Percentiles rank a stretch among this genome's conserved stretches.
phyloP scores from a whole-genome alignment of 2,329 filamentous ascomycete species.

The Xylariaceae sp. region DNA sequence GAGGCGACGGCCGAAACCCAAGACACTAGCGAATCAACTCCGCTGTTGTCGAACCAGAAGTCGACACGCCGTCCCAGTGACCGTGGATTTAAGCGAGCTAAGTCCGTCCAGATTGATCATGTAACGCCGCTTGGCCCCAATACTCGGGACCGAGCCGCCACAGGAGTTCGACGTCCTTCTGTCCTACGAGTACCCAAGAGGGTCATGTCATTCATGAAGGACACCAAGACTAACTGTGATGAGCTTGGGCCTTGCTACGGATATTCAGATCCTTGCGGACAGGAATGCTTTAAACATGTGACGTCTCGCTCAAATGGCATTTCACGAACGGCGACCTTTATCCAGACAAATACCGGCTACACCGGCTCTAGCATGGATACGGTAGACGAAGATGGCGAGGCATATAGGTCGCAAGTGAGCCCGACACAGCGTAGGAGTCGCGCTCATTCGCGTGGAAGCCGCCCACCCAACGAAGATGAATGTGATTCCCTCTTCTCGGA shows the following conservation, averaged over 20 bases:
- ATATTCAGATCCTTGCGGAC: conserved; percentile 61
- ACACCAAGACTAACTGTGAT: conserved; percentile 61
- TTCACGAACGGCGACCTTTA: conserved; percentile 36
- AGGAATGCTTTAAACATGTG: conserved; percentile 61
- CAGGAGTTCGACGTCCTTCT: conserved; percentile 46
- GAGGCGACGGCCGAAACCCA: conserved; percentile 20
- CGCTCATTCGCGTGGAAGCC: conserved; percentile 26
- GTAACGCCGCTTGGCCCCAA: conserved; percentile 18
- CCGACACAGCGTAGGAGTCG: conserved; percentile 29
- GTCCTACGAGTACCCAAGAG: conserved; percentile 52
- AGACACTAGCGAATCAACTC: conserved; percentile 43
- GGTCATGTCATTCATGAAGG: conserved; percentile 61
- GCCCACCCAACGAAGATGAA: conserved; percentile 28
- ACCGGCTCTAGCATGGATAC: conserved; percentile 30
- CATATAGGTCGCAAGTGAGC: conserved; percentile 22
- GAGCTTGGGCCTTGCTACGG: conserved; percentile 58
- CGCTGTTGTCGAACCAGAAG: conserved; percentile 39
- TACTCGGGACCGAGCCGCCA: conserved; percentile 29
- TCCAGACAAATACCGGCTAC: conserved; percentile 42
- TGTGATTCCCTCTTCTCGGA: conserved; percentile 31
- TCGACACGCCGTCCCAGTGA: conserved; percentile 26
- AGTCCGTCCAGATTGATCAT: conserved; percentile 23
- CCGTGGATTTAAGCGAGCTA: conserved; percentile 29
- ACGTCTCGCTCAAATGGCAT: conserved; percentile 36
- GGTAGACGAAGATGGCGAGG: conserved; percentile 31